A percentile compares a stretch with the other conserved stretches of the same genome.
Evolutionary conservation across 495 filamentous ascomycete genomes (phyloP).

Genomic region (Aspergillus conjunctus): DNA sequence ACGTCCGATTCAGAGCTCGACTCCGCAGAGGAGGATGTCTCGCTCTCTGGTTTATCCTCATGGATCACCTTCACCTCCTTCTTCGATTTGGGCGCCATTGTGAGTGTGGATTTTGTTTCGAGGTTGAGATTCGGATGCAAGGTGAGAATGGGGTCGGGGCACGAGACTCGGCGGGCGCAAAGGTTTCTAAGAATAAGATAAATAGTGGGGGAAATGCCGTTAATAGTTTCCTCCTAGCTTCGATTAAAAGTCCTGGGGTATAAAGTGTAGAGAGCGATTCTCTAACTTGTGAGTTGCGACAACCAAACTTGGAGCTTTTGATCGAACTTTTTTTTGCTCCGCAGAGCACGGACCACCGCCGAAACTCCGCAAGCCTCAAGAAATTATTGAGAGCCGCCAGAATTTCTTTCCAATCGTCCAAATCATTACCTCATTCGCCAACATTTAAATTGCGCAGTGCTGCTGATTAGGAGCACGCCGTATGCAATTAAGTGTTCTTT

Average conservation of each 20-base stretch:
- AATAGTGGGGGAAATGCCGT: no score
- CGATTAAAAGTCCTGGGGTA: no score
- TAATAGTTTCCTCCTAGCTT: no score
- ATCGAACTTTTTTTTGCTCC: constrained; percentile 43
- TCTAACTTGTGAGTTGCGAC: constrained; percentile 10
- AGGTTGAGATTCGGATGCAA: neutral
- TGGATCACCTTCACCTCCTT: constrained; percentile 28
- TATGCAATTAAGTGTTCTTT: neutral
- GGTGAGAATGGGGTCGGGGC: neutral
- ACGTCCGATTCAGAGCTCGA: constrained; percentile 30
- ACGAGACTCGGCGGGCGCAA: constrained; percentile 3
- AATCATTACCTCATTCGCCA: neutral
- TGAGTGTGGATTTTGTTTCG: constrained; percentile 6
- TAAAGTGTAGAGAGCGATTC: neutral
- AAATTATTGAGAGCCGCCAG: constrained; percentile 13
- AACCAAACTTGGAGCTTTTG: constrained; percentile 12
- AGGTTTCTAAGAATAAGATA: no score
- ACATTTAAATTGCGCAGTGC: neutral
- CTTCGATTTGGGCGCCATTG: constrained; percentile 35
- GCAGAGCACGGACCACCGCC: constrained; percentile 49
- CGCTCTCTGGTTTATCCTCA: constrained; percentile 34
- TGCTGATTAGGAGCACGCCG: neutral
- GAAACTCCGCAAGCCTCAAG: constrained; percentile 33
- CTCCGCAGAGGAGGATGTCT: constrained; percentile 35
- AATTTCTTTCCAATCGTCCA: neutral